Evolutionary conservation across 371 early-diverging fungal genomes (phyloP).

Genomic region (Mucor circinelloides): DNA sequence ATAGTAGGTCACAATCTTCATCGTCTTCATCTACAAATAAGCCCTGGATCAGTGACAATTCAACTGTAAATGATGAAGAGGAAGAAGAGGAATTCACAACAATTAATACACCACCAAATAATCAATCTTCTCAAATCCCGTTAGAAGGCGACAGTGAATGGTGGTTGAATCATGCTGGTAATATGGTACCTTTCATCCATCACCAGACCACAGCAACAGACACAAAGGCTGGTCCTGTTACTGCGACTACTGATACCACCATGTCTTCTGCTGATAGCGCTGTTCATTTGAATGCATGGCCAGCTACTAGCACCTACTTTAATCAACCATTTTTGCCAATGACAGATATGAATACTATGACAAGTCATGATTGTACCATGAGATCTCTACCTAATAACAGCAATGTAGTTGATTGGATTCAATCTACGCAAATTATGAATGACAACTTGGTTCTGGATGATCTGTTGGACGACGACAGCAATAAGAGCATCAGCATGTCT

Average conservation of each 20-base stretch:
- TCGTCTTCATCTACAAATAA: conserved; percentile 6
- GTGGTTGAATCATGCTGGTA: neutral
- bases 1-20: conserved; percentile 21
- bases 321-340: neutral
- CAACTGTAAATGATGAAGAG: conserved; percentile 3
- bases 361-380: neutral
- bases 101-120: neutral
- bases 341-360: neutral
- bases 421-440: neutral
- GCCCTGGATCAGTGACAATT: conserved; percentile 3
- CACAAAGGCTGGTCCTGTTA: too few species aligned
- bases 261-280: neutral
- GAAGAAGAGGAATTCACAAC: neutral
- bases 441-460: neutral
- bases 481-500: neutral
- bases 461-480: neutral
- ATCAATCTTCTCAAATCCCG: neutral
- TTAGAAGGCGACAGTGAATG: neutral
- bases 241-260: neutral
- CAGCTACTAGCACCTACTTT: neutral
- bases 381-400: conserved; percentile 5
- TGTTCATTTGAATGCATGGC: conserved; percentile 13
- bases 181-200: neutral
- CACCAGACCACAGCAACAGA: neutral
- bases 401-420: conserved; percentile 14